Evolutionary conservation across 441 rosid genomes (phyloP).

Genomic region (Manihot esculenta): DNA sequence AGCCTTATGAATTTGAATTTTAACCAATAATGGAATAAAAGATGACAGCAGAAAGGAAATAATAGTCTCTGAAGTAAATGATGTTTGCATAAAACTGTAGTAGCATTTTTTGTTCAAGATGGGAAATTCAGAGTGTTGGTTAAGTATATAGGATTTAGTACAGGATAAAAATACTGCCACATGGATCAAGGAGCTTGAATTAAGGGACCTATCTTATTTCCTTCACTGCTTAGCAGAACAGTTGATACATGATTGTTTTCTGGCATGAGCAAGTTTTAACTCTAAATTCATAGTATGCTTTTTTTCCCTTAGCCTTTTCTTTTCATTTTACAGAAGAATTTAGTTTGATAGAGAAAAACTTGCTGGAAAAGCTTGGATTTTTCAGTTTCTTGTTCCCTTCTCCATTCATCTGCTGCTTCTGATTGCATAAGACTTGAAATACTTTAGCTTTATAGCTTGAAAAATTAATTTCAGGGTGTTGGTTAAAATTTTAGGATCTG

Average conservation of each 20-base stretch:
- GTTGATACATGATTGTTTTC: not conserved
- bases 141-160: not conserved
- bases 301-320: too few relatives aligned
- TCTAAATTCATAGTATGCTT: not conserved
- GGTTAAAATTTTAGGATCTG: not conserved
- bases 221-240: not conserved
- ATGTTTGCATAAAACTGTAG: not conserved
- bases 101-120: not conserved
- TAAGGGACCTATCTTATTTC: not conserved
- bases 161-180: not conserved
- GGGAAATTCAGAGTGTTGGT: not conserved
- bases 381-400: too few relatives aligned
- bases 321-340: too few relatives aligned
- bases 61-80: not conserved
- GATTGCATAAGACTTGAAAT: not conserved
- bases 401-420: too few relatives aligned
- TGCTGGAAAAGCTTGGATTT: too few relatives aligned
- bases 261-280: not conserved
- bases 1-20: not conserved
- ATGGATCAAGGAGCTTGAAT: not conserved
- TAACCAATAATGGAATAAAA: not conserved
- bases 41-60: not conserved
- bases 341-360: too few relatives aligned
- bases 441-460: not conserved
- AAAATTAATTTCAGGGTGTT: not conserved